Base-by-base conservation (phyloP, 345 rosid genomes). In the Lenwebbia sp. region DNA sequence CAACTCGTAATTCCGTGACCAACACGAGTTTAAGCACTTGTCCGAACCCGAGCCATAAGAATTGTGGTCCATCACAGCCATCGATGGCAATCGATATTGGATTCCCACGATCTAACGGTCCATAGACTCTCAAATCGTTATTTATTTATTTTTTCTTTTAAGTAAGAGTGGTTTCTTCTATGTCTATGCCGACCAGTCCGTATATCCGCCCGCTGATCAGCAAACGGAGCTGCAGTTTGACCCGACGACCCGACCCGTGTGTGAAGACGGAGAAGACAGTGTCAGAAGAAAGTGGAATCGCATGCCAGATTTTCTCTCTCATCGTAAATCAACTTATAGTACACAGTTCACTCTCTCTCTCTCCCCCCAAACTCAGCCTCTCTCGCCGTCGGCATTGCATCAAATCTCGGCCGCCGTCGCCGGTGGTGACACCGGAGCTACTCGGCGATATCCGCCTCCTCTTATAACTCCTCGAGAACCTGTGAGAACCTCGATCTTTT, bases 321-420 rank as follows among this genome's bases (percentile, higher is more conserved):
- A 13, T 13, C 33, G 70, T 58, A n/a, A 58, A 58, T 58, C 70
- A 26, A 58, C 70, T 58, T 58, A 23, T 19, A 10, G 1, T 49
- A 2, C 12, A 10, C 3, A 47, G 51, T 23, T 33, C 76, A 7
- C 74, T 62, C 50, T 84, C 82, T 84, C 82, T 75, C 25, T 44
- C 33, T 30, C 21, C 14, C 83, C 14, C 33, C 37, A 14, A 21
- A 25, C 52, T 47, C 53, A 14, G 40, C 33, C 41, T 51, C 41
- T 82, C 54, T 54, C 54, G 78, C 78, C 78, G 78, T 40, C 78
- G 78, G 78, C 78, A 70, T 33, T 70, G 78, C 78, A 70, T 37
- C 78, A 33, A 70, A 70, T 70, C 78, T 70, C 76, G 23, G 9
- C 37, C 75, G 23, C 55, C 9, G 23, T 54, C 55, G 55, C 44